Evolutionary conservation across 176 grass and related monocot genomes (phyloP).

Genomic region (Aegilops bicornis): DNA sequence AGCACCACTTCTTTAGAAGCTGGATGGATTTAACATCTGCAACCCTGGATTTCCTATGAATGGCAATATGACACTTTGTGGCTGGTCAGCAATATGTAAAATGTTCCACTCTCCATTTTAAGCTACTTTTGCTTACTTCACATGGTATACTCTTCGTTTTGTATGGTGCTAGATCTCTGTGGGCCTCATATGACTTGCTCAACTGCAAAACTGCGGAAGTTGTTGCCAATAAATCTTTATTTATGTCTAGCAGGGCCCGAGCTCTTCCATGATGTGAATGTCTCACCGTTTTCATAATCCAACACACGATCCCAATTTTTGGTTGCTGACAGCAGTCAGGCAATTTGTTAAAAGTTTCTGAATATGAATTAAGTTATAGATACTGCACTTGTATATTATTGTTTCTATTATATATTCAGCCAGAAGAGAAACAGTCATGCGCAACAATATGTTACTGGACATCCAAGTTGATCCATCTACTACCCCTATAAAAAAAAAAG

Average conservation of each 20-base stretch:
- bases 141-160: too few species aligned
- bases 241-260: too few species aligned
- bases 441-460: too few species aligned
- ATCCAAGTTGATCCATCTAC: too few species aligned
- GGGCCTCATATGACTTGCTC: too few species aligned
- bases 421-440: too few species aligned
- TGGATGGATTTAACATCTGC: slow-evolving; percentile 18
- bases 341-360: slow-evolving; percentile 1
- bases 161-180: too few species aligned
- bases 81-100: slow-evolving; percentile 47
- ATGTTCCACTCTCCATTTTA: slow-evolving; percentile 44
- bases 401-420: neutral
- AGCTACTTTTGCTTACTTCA: slow-evolving; percentile 25
- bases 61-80: slow-evolving; percentile 36
- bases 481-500: too few species aligned
- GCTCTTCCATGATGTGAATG: too few species aligned
- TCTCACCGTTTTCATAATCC: too few species aligned
- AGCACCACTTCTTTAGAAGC: slow-evolving; percentile 22
- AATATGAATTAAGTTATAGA: neutral
- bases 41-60: slow-evolving; percentile 28
- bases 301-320: neutral
- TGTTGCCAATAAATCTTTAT: too few species aligned
- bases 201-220: too few species aligned
- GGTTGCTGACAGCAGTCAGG: slow-evolving; percentile 47
- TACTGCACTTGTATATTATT: neutral